A percentile compares a stretch with the other conserved stretches of the same genome.
These are phyloP conservation scores for Colletotrichum chrysophilum DNA, from an alignment of 2,329 filamentous ascomycete genomes.

Conservation along the genomic window DNA sequence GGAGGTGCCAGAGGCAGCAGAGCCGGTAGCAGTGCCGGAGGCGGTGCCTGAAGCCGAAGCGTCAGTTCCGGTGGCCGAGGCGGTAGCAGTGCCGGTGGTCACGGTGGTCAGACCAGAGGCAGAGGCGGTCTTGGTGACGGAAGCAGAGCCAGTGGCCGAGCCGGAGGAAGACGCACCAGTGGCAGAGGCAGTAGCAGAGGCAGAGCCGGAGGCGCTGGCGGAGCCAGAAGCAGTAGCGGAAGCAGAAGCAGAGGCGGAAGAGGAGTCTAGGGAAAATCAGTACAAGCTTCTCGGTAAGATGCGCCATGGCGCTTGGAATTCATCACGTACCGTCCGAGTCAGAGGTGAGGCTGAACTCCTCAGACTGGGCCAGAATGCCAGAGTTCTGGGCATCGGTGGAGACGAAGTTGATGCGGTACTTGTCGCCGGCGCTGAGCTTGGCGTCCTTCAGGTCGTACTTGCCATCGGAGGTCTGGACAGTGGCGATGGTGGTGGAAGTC, in stretches of 20 bases:
- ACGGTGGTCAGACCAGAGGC: constrained; percentile 14
- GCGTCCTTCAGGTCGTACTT: constrained; percentile 17
- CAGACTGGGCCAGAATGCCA: constrained; percentile 18
- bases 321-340: background rate
- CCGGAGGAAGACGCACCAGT: constrained; percentile 7
- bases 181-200: background rate
- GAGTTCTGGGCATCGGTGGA: constrained; percentile 12
- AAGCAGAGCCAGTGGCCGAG: constrained; percentile 4
- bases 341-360: constrained; percentile 2
- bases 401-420: constrained; percentile 17
- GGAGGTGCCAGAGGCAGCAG: constrained; percentile 8
- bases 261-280: background rate
- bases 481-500: background rate
- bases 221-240: constrained; percentile 2
- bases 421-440: background rate
- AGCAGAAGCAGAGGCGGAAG: background rate
- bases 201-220: background rate
- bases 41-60: constrained; percentile 1
- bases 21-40: constrained; percentile 7
- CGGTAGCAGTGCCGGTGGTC: constrained; percentile 10
- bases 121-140: constrained; percentile 1
- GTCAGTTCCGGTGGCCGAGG: constrained; percentile 4
- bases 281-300: background rate
- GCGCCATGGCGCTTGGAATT: too few relatives aligned
- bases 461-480: constrained; percentile 15